These are phyloP conservation scores for Podospora appendiculata DNA, from an alignment of 495 filamentous ascomycete genomes.

Conservation along the genomic window DNA sequence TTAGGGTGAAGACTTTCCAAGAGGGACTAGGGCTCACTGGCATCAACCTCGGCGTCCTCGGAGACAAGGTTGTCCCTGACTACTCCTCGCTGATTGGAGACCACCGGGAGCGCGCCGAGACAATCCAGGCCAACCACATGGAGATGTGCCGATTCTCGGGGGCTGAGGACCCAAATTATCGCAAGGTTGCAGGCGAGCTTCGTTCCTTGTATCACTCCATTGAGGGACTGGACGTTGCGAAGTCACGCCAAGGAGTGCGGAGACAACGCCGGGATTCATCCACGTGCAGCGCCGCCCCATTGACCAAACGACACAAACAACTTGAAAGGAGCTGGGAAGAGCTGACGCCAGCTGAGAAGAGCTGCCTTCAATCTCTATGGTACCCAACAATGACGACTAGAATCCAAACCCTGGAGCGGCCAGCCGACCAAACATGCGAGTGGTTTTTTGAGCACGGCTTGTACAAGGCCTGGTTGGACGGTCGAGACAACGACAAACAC, in stretches of 20 bases:
- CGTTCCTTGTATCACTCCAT: neutral
- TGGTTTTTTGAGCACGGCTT: conserved; percentile 1
- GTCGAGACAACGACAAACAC: neutral
- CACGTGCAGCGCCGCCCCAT: neutral
- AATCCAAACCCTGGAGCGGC: conserved; percentile 8
- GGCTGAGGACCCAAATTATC: conserved; percentile 13
- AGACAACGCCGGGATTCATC: too few relatives aligned
- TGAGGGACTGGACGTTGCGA: too few relatives aligned
- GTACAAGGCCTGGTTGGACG: conserved; percentile 3
- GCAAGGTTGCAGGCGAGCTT: conserved; percentile 10
- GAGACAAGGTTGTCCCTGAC: conserved; percentile 21
- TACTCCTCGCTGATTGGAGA: conserved; percentile 19
- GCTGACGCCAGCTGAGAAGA: neutral
- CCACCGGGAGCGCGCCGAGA: conserved; percentile 14
- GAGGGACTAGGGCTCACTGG: conserved; percentile 4
- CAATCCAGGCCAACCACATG: conserved; percentile 14
- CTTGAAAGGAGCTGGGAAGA: neutral
- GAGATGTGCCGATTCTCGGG: conserved; percentile 19
- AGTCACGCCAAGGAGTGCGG: too few relatives aligned
- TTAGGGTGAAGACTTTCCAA: conserved; percentile 13
- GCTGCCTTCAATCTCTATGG: neutral
- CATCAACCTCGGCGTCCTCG: neutral
- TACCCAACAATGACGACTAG: neutral
- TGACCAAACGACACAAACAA: neutral
- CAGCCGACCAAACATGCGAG: conserved; percentile 1